These are phyloP conservation scores for Harringtonia lauricola DNA, from an alignment of 2,329 filamentous ascomycete species.

Conservation along the genomic window DNA sequence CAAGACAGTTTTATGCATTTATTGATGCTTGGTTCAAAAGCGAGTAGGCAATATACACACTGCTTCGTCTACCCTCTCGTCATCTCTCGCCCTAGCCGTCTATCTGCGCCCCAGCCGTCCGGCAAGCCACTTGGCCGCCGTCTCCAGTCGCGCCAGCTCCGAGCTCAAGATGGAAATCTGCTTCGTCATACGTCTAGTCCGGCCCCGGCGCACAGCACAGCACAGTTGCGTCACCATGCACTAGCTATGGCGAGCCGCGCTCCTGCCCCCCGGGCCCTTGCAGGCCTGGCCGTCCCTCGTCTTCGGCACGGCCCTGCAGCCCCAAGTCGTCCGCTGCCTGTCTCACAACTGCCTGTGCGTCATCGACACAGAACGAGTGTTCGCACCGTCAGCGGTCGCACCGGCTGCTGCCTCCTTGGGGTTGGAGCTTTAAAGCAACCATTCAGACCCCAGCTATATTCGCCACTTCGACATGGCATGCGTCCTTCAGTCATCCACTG, in stretches of 20 bases:
- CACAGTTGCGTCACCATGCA: conserved; percentile 1
- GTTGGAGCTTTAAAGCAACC: conserved; percentile 39
- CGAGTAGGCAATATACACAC: neutral
- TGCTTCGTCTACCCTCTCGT: too few species aligned
- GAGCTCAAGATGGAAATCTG: too few species aligned
- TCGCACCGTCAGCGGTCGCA: neutral
- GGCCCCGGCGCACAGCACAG: too few species aligned
- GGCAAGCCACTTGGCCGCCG: too few species aligned
- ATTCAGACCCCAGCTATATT: conserved; percentile 29
- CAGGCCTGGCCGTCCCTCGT: neutral
- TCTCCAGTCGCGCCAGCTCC: too few species aligned
- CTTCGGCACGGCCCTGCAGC: neutral
- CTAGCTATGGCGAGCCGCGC: conserved; percentile 2
- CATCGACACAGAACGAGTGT: too few species aligned
- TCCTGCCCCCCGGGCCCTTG: neutral
- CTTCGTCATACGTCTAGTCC: too few species aligned
- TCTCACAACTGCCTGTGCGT: too few species aligned
- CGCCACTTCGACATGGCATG: neutral
- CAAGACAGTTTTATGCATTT: neutral
- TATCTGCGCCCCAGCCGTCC: too few species aligned
- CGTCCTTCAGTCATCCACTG: neutral
- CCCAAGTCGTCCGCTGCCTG: too few species aligned
- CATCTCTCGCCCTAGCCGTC: too few species aligned
- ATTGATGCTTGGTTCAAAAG: neutral
- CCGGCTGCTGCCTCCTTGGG: conserved; percentile 15